phyloP scores from a whole-genome alignment of 1,284 basidiomycete species.

The Cystobasidium sp. region DNA sequence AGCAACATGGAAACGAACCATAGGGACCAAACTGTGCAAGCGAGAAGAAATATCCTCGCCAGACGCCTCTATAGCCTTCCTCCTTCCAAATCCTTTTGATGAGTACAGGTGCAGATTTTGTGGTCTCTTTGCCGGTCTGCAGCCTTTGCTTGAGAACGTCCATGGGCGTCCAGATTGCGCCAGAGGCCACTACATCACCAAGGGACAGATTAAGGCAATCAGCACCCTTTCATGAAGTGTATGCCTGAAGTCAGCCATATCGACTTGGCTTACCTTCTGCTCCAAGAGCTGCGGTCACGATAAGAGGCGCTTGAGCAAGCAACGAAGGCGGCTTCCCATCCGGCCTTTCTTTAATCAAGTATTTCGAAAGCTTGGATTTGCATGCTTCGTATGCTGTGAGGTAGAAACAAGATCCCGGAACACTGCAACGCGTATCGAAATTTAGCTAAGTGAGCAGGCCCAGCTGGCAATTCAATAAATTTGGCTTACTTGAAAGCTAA shows the following conservation, averaged over 20 bases:
- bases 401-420: conserved; percentile 50
- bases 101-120: conserved; percentile 46
- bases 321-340: conserved; percentile 47
- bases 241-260: no score
- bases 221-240: no score
- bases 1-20: not conserved
- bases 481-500: conserved; percentile 48
- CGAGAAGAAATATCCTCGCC: conserved; percentile 35
- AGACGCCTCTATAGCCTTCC: conserved; percentile 47
- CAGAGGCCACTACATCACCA: conserved; percentile 46
- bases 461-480: not conserved
- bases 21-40: conserved; percentile 32
- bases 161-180: conserved; percentile 52
- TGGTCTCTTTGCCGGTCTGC: conserved; percentile 50
- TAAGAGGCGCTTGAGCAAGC: conserved; percentile 49
- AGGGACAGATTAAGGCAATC: not conserved
- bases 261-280: conserved; percentile 46
- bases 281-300: conserved; percentile 48
- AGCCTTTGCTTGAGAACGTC: conserved; percentile 51
- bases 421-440: conserved; percentile 3
- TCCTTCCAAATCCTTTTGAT: conserved; percentile 49
- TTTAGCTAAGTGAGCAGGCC: not conserved
- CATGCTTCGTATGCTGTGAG: conserved; percentile 50
- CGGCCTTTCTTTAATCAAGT: not conserved
- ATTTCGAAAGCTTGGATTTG: not conserved